A percentile compares a stretch with the other conserved stretches of the same genome.
Evolutionary conservation across 2,329 filamentous ascomycete genomes (phyloP).

Genomic region (Leptographium galeiforme): DNA sequence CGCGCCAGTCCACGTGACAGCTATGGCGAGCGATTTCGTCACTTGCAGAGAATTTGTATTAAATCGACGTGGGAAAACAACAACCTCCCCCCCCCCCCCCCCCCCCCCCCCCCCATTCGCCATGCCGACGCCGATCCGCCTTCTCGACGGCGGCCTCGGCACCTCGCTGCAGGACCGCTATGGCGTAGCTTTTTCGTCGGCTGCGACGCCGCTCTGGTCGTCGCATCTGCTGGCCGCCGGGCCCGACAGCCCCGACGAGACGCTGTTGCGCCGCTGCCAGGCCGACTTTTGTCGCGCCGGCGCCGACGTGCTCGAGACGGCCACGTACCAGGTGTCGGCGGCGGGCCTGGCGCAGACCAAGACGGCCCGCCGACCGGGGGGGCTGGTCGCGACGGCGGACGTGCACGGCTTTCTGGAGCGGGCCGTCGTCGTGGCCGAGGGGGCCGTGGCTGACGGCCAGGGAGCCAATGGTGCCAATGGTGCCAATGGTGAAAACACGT

Average conservation of each 20-base stretch:
- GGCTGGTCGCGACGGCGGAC: constrained; percentile 22
- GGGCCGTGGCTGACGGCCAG: constrained; percentile 12
- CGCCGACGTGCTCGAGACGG: constrained; percentile 50
- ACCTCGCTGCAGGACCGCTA: constrained; percentile 51
- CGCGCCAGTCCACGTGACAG: too few species aligned
- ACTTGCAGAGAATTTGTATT: too few species aligned
- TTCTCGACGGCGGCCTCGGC: constrained; percentile 56
- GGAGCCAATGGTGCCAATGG: too few species aligned
- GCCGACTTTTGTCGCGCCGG: constrained; percentile 40
- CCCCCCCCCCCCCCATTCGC: too few species aligned
- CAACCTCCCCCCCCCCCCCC: too few species aligned
- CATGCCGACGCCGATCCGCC: constrained; percentile 1
- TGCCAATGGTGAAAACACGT: too few species aligned
- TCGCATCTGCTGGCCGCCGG: constrained; percentile 48
- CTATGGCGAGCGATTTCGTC: too few species aligned
- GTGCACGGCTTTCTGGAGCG: constrained; percentile 28
- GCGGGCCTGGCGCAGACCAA: constrained; percentile 40
- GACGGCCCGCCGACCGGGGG: constrained; percentile 24
- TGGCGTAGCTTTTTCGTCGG: constrained; percentile 33
- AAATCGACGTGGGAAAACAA: too few species aligned
- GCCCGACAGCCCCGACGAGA: constrained; percentile 19
- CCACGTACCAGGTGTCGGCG: constrained; percentile 52
- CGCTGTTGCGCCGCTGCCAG: constrained; percentile 38
- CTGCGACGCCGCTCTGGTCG: constrained; percentile 51
- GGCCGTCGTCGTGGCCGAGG: constrained; percentile 29